Percentiles rank a stretch among this genome's conserved stretches.
Evolutionary conservation across 768 basidiomycete genomes (phyloP).

Genomic region (Lanmaoa rubissima): DNA sequence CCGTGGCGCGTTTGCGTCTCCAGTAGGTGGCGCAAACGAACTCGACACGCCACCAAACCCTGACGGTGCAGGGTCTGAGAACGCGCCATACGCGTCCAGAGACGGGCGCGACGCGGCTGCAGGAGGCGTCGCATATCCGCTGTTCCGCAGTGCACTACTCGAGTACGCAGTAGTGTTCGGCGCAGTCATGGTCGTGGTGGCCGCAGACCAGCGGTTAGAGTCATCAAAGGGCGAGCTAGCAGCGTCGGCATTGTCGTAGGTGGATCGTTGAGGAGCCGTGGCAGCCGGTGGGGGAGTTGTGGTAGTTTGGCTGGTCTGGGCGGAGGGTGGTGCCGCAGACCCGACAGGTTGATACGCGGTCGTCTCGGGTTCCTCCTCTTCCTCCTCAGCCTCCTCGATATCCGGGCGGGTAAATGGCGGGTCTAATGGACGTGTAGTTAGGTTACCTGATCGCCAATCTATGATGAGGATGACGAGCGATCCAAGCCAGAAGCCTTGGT

Average conservation of each 20-base stretch:
- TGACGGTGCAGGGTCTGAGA: conserved; percentile 81
- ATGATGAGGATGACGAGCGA: conserved; percentile 64
- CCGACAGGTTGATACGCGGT: conserved; percentile 46
- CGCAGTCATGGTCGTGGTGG: conserved; percentile 26
- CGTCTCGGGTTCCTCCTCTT: conserved; percentile 54
- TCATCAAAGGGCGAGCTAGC: conserved; percentile 50
- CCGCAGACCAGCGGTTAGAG: conserved; percentile 45
- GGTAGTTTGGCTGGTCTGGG: conserved; percentile 22
- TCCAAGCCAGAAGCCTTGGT: conserved; percentile 69
- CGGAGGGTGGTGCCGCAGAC: conserved; percentile 32
- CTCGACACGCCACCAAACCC: conserved; percentile 55
- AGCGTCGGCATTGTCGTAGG: conserved; percentile 24
- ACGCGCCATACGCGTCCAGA: conserved; percentile 88
- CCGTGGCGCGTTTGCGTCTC: conserved; percentile 39
- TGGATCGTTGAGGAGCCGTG: conserved; percentile 20
- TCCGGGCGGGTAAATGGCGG: conserved; percentile 71
- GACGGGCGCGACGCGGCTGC: conserved; percentile 53
- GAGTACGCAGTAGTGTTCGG: conserved; percentile 26
- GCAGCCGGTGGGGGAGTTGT: conserved; percentile 11
- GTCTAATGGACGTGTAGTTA: conserved; percentile 51
- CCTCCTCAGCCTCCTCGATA: conserved; percentile 48
- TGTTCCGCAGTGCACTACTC: conserved; percentile 20
- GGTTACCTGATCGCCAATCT: conserved; percentile 76
- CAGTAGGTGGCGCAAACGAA: conserved; percentile 34
- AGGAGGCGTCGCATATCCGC: conserved; percentile 32